A percentile compares a stretch with the other conserved stretches of the same genome.
phyloP scores from a whole-genome alignment of 768 basidiomycete species.

The Rubroboletus pulcherrimus region DNA sequence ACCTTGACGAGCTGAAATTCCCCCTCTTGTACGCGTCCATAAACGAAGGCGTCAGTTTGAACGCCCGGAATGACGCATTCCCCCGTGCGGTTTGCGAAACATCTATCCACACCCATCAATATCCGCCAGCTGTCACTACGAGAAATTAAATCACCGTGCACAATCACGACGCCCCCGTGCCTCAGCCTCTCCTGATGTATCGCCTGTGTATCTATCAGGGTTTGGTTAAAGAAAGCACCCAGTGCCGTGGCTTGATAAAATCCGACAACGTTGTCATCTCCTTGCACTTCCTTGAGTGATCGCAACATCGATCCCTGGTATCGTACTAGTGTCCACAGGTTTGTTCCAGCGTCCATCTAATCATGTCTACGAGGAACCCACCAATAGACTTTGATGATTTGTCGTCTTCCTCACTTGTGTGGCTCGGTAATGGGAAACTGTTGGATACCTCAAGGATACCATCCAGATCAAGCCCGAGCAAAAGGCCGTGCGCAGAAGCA shows the following conservation, averaged over 20 bases:
- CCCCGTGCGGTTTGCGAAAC: slow-evolving; percentile 74
- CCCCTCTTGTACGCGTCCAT: slow-evolving; percentile 76
- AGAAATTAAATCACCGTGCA: slow-evolving; percentile 59
- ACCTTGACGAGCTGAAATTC: slow-evolving; percentile 87
- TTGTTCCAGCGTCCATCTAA: not conserved
- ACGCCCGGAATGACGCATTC: slow-evolving; percentile 87
- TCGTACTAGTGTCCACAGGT: slow-evolving; percentile 46
- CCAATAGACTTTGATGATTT: slow-evolving; percentile 74
- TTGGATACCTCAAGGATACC: slow-evolving; percentile 89
- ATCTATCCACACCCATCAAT: slow-evolving; percentile 44
- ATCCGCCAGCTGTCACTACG: not conserved
- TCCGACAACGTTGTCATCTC: slow-evolving; percentile 88
- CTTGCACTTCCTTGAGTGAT: slow-evolving; percentile 85
- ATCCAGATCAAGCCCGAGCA: slow-evolving; percentile 90
- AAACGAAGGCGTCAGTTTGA: slow-evolving; percentile 75
- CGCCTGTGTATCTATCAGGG: slow-evolving; percentile 76
- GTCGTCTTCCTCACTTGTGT: slow-evolving; percentile 73
- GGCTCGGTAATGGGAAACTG: slow-evolving; percentile 79
- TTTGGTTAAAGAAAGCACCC: slow-evolving; percentile 82
- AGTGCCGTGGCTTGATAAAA: slow-evolving; percentile 90
- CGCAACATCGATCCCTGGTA: slow-evolving; percentile 85
- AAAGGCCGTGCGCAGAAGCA: slow-evolving; percentile 73
- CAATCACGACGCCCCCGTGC: slow-evolving; percentile 80
- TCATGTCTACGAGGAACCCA: slow-evolving; percentile 34
- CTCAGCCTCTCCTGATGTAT: slow-evolving; percentile 82